Conservation (phyloP, 2,329 filamentous ascomycete genomes). For the Xenosphaeropsis pyriputrescens region DNA sequence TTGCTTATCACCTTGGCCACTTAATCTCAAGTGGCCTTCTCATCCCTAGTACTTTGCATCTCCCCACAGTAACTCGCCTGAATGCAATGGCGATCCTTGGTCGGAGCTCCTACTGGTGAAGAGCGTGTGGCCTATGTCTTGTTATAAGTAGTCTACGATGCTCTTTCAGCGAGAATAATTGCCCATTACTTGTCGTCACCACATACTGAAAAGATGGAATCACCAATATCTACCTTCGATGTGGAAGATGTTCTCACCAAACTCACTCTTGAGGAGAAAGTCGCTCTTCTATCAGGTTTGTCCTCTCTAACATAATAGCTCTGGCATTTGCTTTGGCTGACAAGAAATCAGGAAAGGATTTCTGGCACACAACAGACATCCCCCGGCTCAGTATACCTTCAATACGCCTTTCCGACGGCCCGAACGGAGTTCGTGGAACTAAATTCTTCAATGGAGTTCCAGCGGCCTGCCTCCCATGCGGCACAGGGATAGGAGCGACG, state of each 20-base stretch:
- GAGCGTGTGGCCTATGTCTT: too few relatives aligned
- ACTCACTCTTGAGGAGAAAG: constrained; percentile 33
- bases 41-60: too few relatives aligned
- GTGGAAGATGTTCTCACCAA: constrained; percentile 36
- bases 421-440: constrained; percentile 53
- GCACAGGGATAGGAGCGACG: constrained; percentile 40
- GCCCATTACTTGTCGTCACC: too few relatives aligned
- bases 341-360: constrained; percentile 37
- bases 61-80: too few relatives aligned
- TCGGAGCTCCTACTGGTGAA: too few relatives aligned
- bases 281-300: constrained; percentile 32
- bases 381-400: constrained; percentile 47
- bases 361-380: constrained; percentile 53
- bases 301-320: constrained; percentile 2
- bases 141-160: too few relatives aligned
- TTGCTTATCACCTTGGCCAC: too few relatives aligned
- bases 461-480: constrained; percentile 46
- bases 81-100: too few relatives aligned
- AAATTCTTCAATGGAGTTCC: constrained; percentile 51
- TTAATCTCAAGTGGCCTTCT: too few relatives aligned
- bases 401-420: constrained; percentile 51
- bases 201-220: not conserved
- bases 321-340: constrained; percentile 20
- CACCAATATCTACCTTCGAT: constrained; percentile 31
- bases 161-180: too few relatives aligned